Evolutionary conservation across 179 eudicot genomes (phyloP).

Genomic region (Corrigiola litoralis): DNA sequence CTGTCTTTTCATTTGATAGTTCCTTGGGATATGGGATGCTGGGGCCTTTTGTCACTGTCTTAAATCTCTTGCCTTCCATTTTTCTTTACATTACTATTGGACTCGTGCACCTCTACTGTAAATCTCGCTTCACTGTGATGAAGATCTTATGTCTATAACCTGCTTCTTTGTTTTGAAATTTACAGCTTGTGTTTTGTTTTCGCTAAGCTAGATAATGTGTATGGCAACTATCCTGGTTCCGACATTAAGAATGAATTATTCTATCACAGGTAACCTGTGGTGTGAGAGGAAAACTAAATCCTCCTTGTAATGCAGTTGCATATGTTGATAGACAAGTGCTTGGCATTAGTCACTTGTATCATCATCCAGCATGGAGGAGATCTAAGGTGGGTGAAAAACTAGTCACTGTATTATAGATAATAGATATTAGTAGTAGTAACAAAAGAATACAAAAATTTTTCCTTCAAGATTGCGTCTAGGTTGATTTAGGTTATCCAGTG

Average conservation of each 20-base stretch:
- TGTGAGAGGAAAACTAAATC: constrained; percentile 68
- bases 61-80: not conserved
- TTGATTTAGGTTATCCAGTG: not conserved
- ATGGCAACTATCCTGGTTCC: not conserved
- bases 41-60: not conserved
- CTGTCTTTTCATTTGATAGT: not conserved
- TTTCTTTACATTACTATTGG: not conserved
- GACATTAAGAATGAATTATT: not conserved
- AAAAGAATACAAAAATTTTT: not conserved
- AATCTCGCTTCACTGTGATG: no score
- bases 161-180: no score
- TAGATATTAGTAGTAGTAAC: not conserved
- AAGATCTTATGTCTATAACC: no score
- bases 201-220: not conserved
- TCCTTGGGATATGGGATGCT: not conserved
- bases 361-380: constrained; percentile 84
- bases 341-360: constrained; percentile 78
- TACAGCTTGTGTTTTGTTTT: no score
- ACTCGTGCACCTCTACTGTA: no score
- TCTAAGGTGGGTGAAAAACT: constrained; percentile 46
- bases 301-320: constrained; percentile 89
- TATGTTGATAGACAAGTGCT: constrained; percentile 69
- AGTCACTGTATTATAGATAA: no score
- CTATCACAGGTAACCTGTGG: constrained; percentile 55
- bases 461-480: not conserved